Conservation (phyloP, 192 early-diverging fungal species). For the Coemansia interrupta region DNA sequence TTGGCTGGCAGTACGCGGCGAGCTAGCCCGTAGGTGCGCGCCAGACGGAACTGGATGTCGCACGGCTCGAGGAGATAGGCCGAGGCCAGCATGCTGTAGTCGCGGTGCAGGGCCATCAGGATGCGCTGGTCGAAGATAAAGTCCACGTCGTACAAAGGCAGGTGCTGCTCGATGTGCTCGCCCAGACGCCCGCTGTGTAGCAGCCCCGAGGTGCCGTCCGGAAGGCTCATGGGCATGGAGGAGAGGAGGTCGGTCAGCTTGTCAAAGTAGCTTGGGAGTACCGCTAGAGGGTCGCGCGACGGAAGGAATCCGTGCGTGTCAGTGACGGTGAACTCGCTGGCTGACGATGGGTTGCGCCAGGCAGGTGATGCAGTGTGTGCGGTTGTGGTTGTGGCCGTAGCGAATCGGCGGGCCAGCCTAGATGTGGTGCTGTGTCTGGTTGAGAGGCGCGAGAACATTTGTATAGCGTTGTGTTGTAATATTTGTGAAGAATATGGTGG, state of each 20-base stretch:
- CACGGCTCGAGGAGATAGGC: slow-evolving; percentile 89
- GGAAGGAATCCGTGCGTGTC: slow-evolving; percentile 57
- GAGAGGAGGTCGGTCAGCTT: slow-evolving; percentile 67
- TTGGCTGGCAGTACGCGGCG: slow-evolving; percentile 69
- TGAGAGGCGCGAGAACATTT: not conserved
- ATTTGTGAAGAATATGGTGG: no score
- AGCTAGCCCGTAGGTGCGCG: slow-evolving; percentile 75
- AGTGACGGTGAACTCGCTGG: slow-evolving; percentile 51
- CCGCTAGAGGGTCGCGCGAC: slow-evolving; percentile 63
- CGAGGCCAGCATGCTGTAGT: slow-evolving; percentile 83
- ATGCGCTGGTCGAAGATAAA: slow-evolving; percentile 68
- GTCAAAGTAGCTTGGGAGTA: slow-evolving; percentile 67
- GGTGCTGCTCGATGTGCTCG: slow-evolving; percentile 64
- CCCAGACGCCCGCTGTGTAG: slow-evolving; percentile 78
- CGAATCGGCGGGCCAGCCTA: not conserved
- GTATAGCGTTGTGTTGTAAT: no score
- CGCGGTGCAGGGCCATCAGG: slow-evolving; percentile 75
- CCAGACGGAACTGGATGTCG: slow-evolving; percentile 70
- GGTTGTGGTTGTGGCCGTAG: not conserved
- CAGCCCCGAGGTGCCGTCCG: slow-evolving; percentile 69
- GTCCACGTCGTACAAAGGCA: slow-evolving; percentile 71
- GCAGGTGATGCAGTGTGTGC: not conserved
- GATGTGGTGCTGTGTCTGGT: no score
- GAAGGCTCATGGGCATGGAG: slow-evolving; percentile 71
- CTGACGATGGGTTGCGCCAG: slow-evolving; percentile 29